Base-by-base conservation (phyloP, 495 filamentous ascomycete genomes). In the Penicillium fimorum region DNA sequence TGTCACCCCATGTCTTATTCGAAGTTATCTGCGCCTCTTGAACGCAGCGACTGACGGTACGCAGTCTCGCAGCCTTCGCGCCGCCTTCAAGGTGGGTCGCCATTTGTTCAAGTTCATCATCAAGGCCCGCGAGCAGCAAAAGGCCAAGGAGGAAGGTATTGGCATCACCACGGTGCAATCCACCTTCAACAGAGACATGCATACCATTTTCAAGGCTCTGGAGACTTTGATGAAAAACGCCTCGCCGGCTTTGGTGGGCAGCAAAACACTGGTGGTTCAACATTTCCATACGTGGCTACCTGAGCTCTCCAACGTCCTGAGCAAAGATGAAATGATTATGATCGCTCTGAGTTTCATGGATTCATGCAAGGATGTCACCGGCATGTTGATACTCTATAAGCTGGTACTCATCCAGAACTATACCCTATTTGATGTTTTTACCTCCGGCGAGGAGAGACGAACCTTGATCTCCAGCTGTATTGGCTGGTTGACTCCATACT, bases 261-360 rank as follows among this genome's bases (percentile, higher is more conserved):
- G 89, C 55, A 95, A 97, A 68, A 97, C 94, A 2, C 73, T 99
- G 32, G 88, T 95, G 5, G 92, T 97, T 17, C 94, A 99, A 68
- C 89, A 97, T 71, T 96, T 97, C 69, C 94, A 97, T 67, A 86
- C 89, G 2, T 97, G 94, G 94, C 76, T 99, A 11, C 95, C 94
- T 0, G 92, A 96, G 59, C 82, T 97, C 7, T 82, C 83, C 4
- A 83, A 85, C 13, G 77, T 92, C 33, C 80, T 99, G 63, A 83
- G 78, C 13, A 84, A 86, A 1, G 87, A 89, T 55, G 92, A 99
- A 68, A 94, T 96, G 55, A 73, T 97, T 50, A 85, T 96, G 64
- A 86, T 97, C 47, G 91, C 93, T 24, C 88, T 92, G 50, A 89
- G 91, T 68, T 96, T 97, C 65, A 86, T 99, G 77, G 90, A 96